A percentile compares a stretch with the other conserved stretches of the same genome.
phyloP scores from a whole-genome alignment of 345 rosid species.

The Ceriops tagal region DNA sequence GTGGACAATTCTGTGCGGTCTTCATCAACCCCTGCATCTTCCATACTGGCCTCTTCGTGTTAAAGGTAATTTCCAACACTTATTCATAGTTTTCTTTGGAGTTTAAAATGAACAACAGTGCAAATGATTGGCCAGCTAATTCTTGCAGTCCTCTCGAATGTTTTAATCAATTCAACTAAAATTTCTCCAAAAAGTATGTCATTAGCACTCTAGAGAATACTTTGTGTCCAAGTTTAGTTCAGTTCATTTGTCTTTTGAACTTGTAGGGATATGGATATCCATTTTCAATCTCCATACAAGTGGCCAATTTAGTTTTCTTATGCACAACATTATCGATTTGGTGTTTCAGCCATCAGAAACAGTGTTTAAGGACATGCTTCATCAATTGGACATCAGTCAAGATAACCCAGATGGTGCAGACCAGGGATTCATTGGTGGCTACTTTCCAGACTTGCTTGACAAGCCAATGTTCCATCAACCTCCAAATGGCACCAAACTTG shows the following conservation, averaged over 20 bases:
- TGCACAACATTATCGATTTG: neutral
- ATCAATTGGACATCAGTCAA: conserved; percentile 54
- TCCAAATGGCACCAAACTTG: conserved; percentile 44
- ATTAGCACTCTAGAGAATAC: too few species aligned
- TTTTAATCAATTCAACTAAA: too few species aligned
- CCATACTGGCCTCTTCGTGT: conserved; percentile 94
- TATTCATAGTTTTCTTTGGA: neutral
- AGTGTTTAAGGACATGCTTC: conserved; percentile 75
- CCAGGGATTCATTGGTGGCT: conserved; percentile 85
- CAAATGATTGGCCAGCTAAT: too few species aligned
- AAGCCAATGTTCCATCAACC: conserved; percentile 77
- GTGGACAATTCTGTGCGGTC: conserved; percentile 92
- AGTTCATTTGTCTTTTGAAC: too few species aligned
- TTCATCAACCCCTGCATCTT: conserved; percentile 97
- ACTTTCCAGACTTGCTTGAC: conserved; percentile 79
- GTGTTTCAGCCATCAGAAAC: conserved; percentile 59
- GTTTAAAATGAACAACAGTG: neutral
- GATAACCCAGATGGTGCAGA: conserved; percentile 92
- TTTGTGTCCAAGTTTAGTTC: too few species aligned
- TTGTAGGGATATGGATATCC: too few species aligned
- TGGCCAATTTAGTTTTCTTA: neutral
- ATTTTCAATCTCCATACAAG: too few species aligned
- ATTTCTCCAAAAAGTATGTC: too few species aligned
- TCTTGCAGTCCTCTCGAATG: too few species aligned
- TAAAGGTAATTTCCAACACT: conserved; percentile 43